Percentiles rank a stretch among this genome's conserved stretches.
Evolutionary conservation across 306 rosid genomes (phyloP).

Genomic region (Potentilla sterilis): DNA sequence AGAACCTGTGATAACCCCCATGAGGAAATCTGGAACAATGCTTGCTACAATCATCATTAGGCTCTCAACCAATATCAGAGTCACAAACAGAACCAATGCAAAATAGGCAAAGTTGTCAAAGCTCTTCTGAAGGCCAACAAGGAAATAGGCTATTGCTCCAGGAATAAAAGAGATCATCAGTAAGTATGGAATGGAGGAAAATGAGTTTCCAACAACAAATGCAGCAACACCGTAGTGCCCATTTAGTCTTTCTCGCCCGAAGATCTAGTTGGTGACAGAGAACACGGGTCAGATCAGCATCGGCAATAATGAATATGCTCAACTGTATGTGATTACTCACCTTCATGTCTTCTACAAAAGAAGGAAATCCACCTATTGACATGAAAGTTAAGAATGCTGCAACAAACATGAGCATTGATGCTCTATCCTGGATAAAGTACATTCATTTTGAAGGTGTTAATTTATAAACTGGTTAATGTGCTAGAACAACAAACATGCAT

Average conservation of each 20-base stretch:
- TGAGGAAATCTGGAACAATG: conserved; percentile 46
- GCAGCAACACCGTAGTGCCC: conserved; percentile 59
- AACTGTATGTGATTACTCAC: conserved; percentile 19
- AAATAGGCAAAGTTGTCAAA: conserved; percentile 42
- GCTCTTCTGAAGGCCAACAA: conserved; percentile 42
- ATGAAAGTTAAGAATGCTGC: conserved; percentile 65
- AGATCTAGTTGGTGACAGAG: conserved; percentile 30
- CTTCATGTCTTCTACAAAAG: conserved; percentile 78
- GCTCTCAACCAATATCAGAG: conserved; percentile 54
- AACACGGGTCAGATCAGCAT: conserved; percentile 4
- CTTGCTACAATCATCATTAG: conserved; percentile 66
- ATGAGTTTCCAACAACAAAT: conserved; percentile 42
- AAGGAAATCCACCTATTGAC: conserved; percentile 70
- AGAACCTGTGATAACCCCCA: conserved; percentile 50
- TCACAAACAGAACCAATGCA: conserved; percentile 34
- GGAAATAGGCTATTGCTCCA: conserved; percentile 47
- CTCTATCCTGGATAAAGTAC: conserved; percentile 52
- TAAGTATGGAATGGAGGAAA: conserved; percentile 52
- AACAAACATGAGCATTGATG: conserved; percentile 53
- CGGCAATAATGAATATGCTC: too few species aligned
- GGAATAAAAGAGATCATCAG: conserved; percentile 45
- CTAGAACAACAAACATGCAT: background rate
- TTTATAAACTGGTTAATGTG: background rate
- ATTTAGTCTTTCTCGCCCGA: conserved; percentile 52
- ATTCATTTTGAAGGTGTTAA: background rate